These are phyloP conservation scores for Debaryomyces maramus DNA, from an alignment of 805 yeast genomes.

Conservation along the genomic window DNA sequence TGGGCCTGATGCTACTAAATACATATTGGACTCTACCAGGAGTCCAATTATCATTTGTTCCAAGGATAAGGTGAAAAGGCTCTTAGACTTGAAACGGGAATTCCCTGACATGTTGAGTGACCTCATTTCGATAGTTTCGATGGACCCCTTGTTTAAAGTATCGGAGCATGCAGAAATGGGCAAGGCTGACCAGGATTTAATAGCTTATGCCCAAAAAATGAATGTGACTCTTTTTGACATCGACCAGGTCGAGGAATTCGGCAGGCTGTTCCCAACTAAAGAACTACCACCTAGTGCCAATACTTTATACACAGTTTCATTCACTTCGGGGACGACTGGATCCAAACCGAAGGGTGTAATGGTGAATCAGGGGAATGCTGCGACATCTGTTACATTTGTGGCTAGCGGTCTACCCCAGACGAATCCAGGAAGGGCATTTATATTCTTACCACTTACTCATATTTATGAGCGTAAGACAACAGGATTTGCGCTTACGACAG, in stretches of 20 bases:
- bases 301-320: constrained; percentile 40
- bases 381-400: constrained; percentile 16
- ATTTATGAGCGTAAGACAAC: constrained; percentile 32
- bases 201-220: constrained; percentile 22
- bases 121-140: constrained; percentile 55
- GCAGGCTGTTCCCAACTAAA: constrained; percentile 35
- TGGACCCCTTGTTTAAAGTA: constrained; percentile 41
- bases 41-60: constrained; percentile 53
- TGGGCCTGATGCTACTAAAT: constrained; percentile 34
- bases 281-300: constrained; percentile 32
- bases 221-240: constrained; percentile 34
- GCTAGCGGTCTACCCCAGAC: constrained; percentile 7
- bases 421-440: constrained; percentile 12
- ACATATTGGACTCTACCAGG: constrained; percentile 34
- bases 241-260: constrained; percentile 28
- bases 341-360: constrained; percentile 74
- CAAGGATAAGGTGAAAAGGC: constrained; percentile 46
- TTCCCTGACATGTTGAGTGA: constrained; percentile 29
- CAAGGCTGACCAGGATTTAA: constrained; percentile 10
- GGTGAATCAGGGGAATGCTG: constrained; percentile 30
- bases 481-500: constrained; percentile 22
- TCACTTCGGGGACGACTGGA: constrained; percentile 66
- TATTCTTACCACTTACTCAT: constrained; percentile 39
- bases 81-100: constrained; percentile 45
- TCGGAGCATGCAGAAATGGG: constrained; percentile 1